Base-by-base conservation (phyloP, 805 yeast species). In the Crinitomyces ghanaensis region DNA sequence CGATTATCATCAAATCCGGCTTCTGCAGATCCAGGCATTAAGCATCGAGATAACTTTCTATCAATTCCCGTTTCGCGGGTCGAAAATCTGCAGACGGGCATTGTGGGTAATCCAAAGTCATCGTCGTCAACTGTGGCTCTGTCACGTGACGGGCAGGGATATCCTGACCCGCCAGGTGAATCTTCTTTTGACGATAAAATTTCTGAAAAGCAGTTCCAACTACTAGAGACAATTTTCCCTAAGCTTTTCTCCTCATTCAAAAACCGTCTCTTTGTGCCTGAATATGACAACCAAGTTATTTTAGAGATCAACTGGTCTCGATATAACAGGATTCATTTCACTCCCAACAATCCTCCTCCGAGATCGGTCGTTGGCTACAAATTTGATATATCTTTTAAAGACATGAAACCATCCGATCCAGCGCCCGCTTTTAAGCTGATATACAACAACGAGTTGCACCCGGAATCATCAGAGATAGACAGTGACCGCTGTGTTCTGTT, bases 301-400 rank as follows among this genome's bases (percentile, higher is more conserved):
- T 37, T 52, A 38, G 63, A 62, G 1, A 58, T 43, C 31, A 57
- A 55, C 12, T 57, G 62, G 62, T 58, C 52, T 34, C 37, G 43
- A 29, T 57, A 58, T 39, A 57, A 58, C 31, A 51, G 51, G 34
- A 40, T 53, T 4, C 62, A 58, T 34, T 57, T 51, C 38, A 40
- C 34, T 26, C 32, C 40, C 13, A 51, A 57, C n/a, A 47, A 56
- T 25, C 59, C 58, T 13, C 62, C 62, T 3, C 62, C 62, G 1
- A 60, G 52, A 33, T 35, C 43, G 5, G 58, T 55, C 11, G 56
- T 51, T 36, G 64, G 64, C 3, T 59, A 59, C 39, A 44, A 42
- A 28, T 59, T 59, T 41, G 53, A 56, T 32, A 40, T 59, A 2
- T 51, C 38, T 30, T 59, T 57, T 31, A 63, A 62, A 1, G 49